Base-by-base conservation (phyloP, 1,284 basidiomycete genomes). In the Papiliotrema terrestris region DNA sequence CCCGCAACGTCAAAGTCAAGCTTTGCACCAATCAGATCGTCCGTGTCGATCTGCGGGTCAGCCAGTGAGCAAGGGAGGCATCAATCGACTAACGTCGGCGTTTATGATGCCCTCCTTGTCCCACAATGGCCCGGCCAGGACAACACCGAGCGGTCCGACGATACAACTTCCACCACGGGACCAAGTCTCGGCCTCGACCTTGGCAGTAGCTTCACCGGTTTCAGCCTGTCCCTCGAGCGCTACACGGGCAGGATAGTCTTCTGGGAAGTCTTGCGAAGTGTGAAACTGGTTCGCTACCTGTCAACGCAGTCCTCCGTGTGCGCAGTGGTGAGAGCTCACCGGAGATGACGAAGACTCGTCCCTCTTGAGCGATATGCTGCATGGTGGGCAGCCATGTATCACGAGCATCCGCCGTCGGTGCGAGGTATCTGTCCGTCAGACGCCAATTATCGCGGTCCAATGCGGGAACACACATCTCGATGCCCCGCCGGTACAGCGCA, bases 321-420 rank as follows among this genome's bases (percentile, higher is more conserved):
- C 11, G 19, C 3, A 13, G n/a, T 8, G 45, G 22, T n/a, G 42
- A 29, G 14, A 4, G 11, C 60, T 47, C 49, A 63, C 66, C 66
- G 3, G 86, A 67, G 82, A 87, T 17, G 81, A 89, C 88, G 69
- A 86, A 88, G 74, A 86, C 87, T 23, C 87, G 80, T 1, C 87
- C 88, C 72, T 89, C 87, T 49, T 85, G 76, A 1, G 87, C 87
- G 49, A 89, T 86, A 66, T 88, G 86, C 49, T 80, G 73, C 85
- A 89, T 87, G 1, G 83, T 82, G 52, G 79, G 78, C 57, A 81
- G 79, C 86, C 86, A 89, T 1, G 76, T 79, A 1, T 81, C 80
- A 13, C 87, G 78, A 2, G 80, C 78, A 65, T 89, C 88, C 25
- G 88, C 86, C 1, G 71, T 73, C 9, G 71, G 71, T 9, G 69